phyloP scores from a whole-genome alignment of 495 filamentous ascomycete genomes.

The Mycothermus thermophilus region DNA sequence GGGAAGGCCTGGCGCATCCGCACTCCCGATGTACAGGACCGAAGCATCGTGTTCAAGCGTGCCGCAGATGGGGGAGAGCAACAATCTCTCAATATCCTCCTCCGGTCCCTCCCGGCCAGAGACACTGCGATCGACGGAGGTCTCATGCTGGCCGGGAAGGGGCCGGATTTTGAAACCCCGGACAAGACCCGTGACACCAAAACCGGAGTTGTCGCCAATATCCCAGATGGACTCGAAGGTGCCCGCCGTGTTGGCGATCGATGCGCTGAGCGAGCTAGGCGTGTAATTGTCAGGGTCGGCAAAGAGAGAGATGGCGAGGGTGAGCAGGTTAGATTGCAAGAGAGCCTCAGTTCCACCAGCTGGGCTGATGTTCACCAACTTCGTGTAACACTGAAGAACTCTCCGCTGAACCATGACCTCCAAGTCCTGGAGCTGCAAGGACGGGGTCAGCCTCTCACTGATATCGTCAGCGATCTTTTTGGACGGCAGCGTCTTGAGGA shows the following conservation, averaged over 20 bases:
- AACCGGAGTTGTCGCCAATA: slow-evolving; percentile 83
- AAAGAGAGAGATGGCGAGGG: slow-evolving; percentile 82
- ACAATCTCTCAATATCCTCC: slow-evolving; percentile 52
- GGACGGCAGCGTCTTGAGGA: slow-evolving; percentile 64
- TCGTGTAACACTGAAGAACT: slow-evolving; percentile 87
- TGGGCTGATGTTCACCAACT: slow-evolving; percentile 75
- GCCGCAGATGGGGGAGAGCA: slow-evolving; percentile 61
- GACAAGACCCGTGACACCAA: slow-evolving; percentile 78
- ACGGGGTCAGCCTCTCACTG: slow-evolving; percentile 67
- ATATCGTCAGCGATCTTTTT: slow-evolving; percentile 86
- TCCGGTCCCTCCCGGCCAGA: slow-evolving; percentile 51
- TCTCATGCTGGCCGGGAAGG: slow-evolving; percentile 56
- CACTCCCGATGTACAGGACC: slow-evolving; percentile 52
- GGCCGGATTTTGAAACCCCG: slow-evolving; percentile 58
- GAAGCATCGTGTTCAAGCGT: slow-evolving; percentile 86
- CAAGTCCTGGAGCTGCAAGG: slow-evolving; percentile 80
- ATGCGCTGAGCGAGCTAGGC: slow-evolving; percentile 72
- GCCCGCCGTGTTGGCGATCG: slow-evolving; percentile 81
- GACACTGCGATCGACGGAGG: slow-evolving; percentile 41
- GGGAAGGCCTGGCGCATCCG: slow-evolving; percentile 34
- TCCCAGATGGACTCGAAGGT: slow-evolving; percentile 93
- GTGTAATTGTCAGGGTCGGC: slow-evolving; percentile 83
- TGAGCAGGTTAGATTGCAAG: slow-evolving; percentile 82
- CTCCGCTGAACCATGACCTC: slow-evolving; percentile 86
- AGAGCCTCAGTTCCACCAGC: slow-evolving; percentile 68